phyloP scores from a whole-genome alignment of 2,329 filamentous ascomycete genomes.

The Fonsecaea erecta region DNA sequence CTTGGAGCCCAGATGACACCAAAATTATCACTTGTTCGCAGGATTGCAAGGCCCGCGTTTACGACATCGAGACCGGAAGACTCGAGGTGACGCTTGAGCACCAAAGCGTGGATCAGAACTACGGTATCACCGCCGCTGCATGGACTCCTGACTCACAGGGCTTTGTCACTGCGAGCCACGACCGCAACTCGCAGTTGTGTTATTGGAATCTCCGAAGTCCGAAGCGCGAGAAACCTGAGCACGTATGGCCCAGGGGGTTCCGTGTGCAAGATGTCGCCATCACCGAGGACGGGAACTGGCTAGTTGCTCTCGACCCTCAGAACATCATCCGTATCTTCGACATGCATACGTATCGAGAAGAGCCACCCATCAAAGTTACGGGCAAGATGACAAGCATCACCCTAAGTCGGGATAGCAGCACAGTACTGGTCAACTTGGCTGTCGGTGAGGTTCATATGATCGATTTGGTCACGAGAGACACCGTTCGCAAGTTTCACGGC shows the following conservation, averaged over 20 bases:
- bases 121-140: conserved; percentile 79
- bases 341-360: conserved; percentile 71
- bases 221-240: conserved; percentile 27
- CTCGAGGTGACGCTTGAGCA: conserved; percentile 67
- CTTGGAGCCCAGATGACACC: conserved; percentile 90
- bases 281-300: conserved; percentile 75
- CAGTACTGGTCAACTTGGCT: conserved; percentile 80
- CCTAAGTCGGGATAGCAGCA: conserved; percentile 79
- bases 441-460: conserved; percentile 78
- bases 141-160: conserved; percentile 79
- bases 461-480: conserved; percentile 72
- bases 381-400: conserved; percentile 76
- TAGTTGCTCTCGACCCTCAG: conserved; percentile 76
- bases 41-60: conserved; percentile 74
- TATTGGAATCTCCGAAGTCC: conserved; percentile 64
- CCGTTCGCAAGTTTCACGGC: conserved; percentile 75
- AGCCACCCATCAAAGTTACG: conserved; percentile 73
- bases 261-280: conserved; percentile 85
- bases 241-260: conserved; percentile 61
- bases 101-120: conserved; percentile 66
- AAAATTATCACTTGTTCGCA: conserved; percentile 83
- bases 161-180: conserved; percentile 80
- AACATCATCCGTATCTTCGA: conserved; percentile 81
- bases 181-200: conserved; percentile 67
- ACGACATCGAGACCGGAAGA: conserved; percentile 71